Evolutionary conservation across 345 rosid genomes (phyloP), one percentile per base, ranked within the genome.

Genomic region (Salix dunnii): DNA sequence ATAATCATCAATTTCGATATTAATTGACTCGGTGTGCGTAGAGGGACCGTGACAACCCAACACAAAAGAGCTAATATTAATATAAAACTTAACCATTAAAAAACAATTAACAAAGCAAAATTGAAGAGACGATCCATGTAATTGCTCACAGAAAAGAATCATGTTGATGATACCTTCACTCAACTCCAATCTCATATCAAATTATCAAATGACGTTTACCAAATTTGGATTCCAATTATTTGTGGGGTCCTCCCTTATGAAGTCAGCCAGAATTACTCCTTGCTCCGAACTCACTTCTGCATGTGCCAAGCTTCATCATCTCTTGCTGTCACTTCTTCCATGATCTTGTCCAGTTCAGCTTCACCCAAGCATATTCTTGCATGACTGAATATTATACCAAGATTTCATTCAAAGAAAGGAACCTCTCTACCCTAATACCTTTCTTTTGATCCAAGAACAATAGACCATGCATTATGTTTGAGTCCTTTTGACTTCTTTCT

Each of bases 301-400:
- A 83, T 80, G 83, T 83, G 83, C 83, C 33, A 46, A 76, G 55
- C 83, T 79, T 71, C 82, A 30, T 84, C 82, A 84, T 81, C 84
- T 48, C 43, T 43, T 1, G 82, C 84, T 84, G 84, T 75, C 84
- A 35, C 43, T 73, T 51, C 69, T 18, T 38, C 17, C 66, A 48
- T 64, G 61, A 23, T 48, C 75, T 30, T 42, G 61, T 62, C 76
- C 79, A 69, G 43, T 77, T 61, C 46, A 67, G 40, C 72, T 71
- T 67, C 77, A 5, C 40, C 69, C 42, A 49, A 31, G 40, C 58
- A 74, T 12, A 12, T 61, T 55, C 72, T 9, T 40, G 43, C 43
- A 40, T 40, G 13, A 10, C 43, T 40, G 43, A 9, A 48, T 27
- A 71, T 38, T 21, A 58, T 72, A 33, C 70, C 4, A 28, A 64